These are phyloP conservation scores for Torulaspora delbrueckii DNA, from an alignment of 805 yeast species.

Conservation along the genomic window DNA sequence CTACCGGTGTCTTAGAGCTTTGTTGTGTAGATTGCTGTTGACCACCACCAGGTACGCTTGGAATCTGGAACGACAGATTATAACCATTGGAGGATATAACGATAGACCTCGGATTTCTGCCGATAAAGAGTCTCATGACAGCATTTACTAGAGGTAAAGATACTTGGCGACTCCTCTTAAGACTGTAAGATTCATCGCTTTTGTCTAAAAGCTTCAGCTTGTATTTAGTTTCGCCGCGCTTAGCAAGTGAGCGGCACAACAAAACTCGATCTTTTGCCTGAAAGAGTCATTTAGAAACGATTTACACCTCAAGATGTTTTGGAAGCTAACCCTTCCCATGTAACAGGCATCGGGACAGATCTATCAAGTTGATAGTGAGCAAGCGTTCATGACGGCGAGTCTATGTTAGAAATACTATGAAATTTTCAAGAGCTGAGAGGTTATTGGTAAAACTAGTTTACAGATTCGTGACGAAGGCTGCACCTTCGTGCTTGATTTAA, in stretches of 20 bases:
- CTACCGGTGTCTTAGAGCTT: conserved; percentile 29
- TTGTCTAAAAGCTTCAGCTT: not conserved
- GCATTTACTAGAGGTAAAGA: not conserved
- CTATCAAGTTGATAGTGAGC: too few relatives aligned
- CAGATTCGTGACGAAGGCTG: too few relatives aligned
- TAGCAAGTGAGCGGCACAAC: not conserved
- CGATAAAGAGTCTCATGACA: conserved; percentile 57
- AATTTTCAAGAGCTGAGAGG: too few relatives aligned
- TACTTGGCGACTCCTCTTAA: not conserved
- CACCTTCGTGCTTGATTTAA: too few relatives aligned
- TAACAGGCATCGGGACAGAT: too few relatives aligned
- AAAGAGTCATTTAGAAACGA: too few relatives aligned
- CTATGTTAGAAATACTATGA: too few relatives aligned
- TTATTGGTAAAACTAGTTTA: too few relatives aligned
- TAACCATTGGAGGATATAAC: conserved; percentile 56
- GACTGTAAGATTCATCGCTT: not conserved
- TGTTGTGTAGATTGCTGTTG: conserved; percentile 21
- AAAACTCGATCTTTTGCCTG: not conserved
- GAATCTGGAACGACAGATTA: conserved; percentile 54
- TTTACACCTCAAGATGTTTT: too few relatives aligned
- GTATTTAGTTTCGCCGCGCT: conserved; percentile 2
- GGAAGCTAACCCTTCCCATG: too few relatives aligned
- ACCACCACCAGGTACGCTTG: conserved; percentile 17
- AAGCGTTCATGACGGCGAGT: too few relatives aligned
- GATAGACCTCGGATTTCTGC: conserved; percentile 62